Evolutionary conservation across 1,139 yeast species (phyloP), one percentile per base, ranked within the genome.

Genomic region (Spencermartinsiella ligniputridi): DNA sequence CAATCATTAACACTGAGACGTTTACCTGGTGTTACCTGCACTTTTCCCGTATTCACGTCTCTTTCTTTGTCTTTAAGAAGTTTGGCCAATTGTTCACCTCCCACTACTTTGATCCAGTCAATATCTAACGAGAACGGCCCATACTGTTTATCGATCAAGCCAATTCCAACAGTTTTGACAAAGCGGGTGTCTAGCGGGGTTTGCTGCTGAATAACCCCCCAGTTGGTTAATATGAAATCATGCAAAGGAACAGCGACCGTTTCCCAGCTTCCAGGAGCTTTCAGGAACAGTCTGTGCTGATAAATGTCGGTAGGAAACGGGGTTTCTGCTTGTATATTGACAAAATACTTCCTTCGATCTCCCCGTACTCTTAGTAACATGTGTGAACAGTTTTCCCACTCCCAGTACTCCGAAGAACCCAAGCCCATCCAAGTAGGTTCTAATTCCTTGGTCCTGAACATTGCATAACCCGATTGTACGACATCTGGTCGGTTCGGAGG

Each of bases 241-340:
- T 79, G 74, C 46, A 87, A 69, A 40, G 94, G 89, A 33, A 86
- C 80, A 32, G 81, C 78, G 29, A 86, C 88, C 1, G 88, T 83
- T 60, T 87, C 95, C 95, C 95, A 87, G 52, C 79, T 74, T 2
- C 90, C 90, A 0, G 90, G 89, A 33, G 72, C 75, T 53, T 80
- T 78, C 49, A 86, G 70, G 56, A 85, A 87, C 52, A 87, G 70
- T 35, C 95, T 68, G 63, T 87, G 95, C 64, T 87, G 96, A 62
- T 80, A 87, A 51, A 87, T 70, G 63, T 87, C 95, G 1, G 94
- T 83, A 4, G 81, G 76, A 51, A 83, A 74, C 17, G 92, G 85
- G 6, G 88, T 79, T 55, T 84, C 87, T 1, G 92, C 83, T 64
- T 87, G 95, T 42, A 87, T 73, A 57, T 87, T 87, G 44, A 87